Conservation (phyloP, 805 yeast genomes). For the Myxozyma melibiosi region DNA sequence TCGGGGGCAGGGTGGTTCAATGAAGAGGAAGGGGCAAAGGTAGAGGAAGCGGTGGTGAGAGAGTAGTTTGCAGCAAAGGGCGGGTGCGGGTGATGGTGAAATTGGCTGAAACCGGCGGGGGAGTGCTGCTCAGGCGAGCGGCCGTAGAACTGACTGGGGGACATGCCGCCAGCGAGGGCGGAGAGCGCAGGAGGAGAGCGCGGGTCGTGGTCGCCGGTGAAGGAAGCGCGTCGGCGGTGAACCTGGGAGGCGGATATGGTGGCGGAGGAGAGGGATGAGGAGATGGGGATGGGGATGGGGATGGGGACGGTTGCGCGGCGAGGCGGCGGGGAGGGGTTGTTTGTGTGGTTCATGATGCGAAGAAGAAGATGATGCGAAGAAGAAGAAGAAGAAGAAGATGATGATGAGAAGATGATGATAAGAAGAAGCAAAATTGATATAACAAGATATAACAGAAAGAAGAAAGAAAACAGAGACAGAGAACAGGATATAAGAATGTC, state of each 20-base stretch:
- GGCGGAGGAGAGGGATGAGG: constrained; percentile 17
- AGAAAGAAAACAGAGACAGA: too few relatives aligned
- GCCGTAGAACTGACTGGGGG: constrained; percentile 24
- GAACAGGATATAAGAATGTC: too few relatives aligned
- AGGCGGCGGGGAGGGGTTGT: background rate
- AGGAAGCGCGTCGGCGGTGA: constrained; percentile 15
- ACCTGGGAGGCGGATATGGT: constrained; percentile 29
- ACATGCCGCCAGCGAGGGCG: constrained; percentile 4
- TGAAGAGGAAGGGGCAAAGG: background rate
- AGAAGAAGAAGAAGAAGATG: background rate
- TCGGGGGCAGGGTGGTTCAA: background rate
- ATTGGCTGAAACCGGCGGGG: constrained; percentile 14
- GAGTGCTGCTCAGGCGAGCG: constrained; percentile 22
- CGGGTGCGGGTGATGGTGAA: background rate
- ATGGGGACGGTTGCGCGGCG: constrained; percentile 20
- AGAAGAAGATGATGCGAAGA: background rate
- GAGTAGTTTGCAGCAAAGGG: constrained; percentile 7
- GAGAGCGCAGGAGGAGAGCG: constrained; percentile 3
- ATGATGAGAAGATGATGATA: background rate
- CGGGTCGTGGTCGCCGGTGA: background rate
- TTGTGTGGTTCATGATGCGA: background rate
- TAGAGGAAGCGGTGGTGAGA: background rate
- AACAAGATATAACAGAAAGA: too few relatives aligned
- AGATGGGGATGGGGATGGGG: constrained; percentile 22
- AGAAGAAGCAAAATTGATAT: background rate